Percentiles rank a stretch among this genome's conserved stretches.
These are phyloP conservation scores for Torulaspora franciscae DNA, from an alignment of 805 yeast species.

Conservation along the genomic window DNA sequence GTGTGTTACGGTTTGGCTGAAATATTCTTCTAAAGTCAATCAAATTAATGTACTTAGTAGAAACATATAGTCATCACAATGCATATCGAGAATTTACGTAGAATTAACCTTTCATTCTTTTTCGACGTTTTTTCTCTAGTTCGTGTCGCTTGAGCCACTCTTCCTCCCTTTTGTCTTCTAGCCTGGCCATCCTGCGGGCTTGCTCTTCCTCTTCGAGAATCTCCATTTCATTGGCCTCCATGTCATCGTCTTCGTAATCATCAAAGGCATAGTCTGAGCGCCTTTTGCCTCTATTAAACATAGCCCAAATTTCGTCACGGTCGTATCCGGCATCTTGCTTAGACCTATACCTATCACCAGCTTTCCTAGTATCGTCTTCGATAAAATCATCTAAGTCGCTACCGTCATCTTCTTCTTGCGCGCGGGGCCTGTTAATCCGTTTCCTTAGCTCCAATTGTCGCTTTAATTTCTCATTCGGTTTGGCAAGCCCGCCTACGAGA, in stretches of 20 bases:
- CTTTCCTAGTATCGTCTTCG: constrained; percentile 46
- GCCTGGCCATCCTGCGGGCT: constrained; percentile 61
- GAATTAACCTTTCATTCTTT: constrained; percentile 6
- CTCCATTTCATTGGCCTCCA: constrained; percentile 95
- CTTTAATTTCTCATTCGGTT: constrained; percentile 53
- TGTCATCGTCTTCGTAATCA: constrained; percentile 55
- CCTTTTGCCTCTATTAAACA: constrained; percentile 64
- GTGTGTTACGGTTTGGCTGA: constrained; percentile 34
- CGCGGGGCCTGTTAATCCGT: constrained; percentile 8
- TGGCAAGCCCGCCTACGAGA: constrained; percentile 39
- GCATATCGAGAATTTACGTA: not conserved
- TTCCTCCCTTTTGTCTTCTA: constrained; percentile 73
- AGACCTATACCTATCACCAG: constrained; percentile 34
- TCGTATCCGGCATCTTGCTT: constrained; percentile 50
- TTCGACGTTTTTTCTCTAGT: constrained; percentile 42
- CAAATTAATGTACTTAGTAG: not conserved
- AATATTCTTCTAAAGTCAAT: constrained; percentile 14
- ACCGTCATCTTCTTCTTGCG: constrained; percentile 16
- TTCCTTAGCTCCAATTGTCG: constrained; percentile 40
- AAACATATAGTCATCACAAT: not conserved
- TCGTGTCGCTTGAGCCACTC: constrained; percentile 49
- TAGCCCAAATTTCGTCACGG: constrained; percentile 83
- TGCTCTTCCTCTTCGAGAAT: constrained; percentile 75
- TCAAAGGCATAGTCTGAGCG: constrained; percentile 44
- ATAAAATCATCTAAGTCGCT: constrained; percentile 26